Percentiles rank a stretch among this genome's conserved stretches.
These are phyloP conservation scores for Aeschynomene evenia DNA, from an alignment of 306 rosid species.

Conservation along the genomic window DNA sequence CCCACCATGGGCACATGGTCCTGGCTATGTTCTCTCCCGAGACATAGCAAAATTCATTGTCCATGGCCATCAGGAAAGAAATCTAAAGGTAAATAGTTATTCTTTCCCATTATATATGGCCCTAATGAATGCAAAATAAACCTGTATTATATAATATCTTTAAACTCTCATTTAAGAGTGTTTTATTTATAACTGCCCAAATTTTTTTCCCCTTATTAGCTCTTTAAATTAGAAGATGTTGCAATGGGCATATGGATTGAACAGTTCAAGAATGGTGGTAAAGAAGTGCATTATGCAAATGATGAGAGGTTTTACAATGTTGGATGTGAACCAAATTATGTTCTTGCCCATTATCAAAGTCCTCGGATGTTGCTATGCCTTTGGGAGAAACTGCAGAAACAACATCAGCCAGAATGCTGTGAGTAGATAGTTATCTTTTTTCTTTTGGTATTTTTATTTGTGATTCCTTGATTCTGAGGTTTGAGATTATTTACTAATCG, in stretches of 20 bases:
- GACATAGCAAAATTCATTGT: constrained; percentile 80
- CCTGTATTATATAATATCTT: background rate
- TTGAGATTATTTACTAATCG: constrained; percentile 11
- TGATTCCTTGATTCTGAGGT: constrained; percentile 5
- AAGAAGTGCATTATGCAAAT: constrained; percentile 61
- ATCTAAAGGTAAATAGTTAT: constrained; percentile 56
- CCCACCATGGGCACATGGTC: constrained; percentile 99
- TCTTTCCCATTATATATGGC: background rate
- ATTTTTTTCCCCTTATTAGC: constrained; percentile 40
- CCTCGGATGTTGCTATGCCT: constrained; percentile 85
- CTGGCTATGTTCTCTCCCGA: constrained; percentile 85
- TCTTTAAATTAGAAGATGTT: constrained; percentile 93
- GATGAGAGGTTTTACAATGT: constrained; percentile 84
- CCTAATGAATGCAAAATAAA: background rate
- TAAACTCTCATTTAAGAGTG: background rate
- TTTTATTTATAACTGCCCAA: background rate
- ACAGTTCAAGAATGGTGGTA: constrained; percentile 59
- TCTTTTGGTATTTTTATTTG: background rate
- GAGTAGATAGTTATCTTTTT: constrained; percentile 47
- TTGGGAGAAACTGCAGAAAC: constrained; percentile 87
- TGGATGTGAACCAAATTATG: constrained; percentile 73
- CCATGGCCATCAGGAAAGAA: constrained; percentile 63
- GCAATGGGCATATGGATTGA: constrained; percentile 96
- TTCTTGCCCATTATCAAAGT: constrained; percentile 84
- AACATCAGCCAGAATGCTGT: constrained; percentile 61